Conservation (phyloP, 164 flowering plant genomes). For the Amborella trichopoda region DNA sequence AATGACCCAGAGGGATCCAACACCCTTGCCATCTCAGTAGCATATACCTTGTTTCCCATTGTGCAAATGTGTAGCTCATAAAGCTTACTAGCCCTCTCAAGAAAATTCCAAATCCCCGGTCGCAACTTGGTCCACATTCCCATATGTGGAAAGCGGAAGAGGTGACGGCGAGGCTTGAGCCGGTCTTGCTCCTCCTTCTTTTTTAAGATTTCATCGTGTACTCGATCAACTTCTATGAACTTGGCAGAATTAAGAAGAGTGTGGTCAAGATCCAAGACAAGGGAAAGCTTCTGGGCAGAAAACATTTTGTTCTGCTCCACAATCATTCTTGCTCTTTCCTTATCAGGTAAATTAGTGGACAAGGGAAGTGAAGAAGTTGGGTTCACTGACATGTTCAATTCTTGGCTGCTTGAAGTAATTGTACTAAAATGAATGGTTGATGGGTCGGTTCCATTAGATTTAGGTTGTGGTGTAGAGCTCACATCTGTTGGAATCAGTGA, state of each 20-base stretch:
- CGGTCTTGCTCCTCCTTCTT: conserved; percentile 89
- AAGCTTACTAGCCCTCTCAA: conserved; percentile 93
- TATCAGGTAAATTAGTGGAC: too few relatives aligned
- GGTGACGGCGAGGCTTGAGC: conserved; percentile 66
- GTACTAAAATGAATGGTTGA: too few relatives aligned
- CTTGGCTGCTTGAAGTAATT: too few relatives aligned
- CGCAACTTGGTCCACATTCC: conserved; percentile 96
- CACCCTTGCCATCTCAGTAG: conserved; percentile 92
- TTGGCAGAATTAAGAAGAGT: conserved; percentile 97
- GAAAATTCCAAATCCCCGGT: conserved; percentile 90
- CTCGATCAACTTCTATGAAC: conserved; percentile 76
- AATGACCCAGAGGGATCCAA: conserved; percentile 80
- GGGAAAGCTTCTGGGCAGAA: conserved; percentile 73
- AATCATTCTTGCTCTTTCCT: conserved; percentile 77
- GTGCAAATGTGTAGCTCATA: conserved; percentile 93
- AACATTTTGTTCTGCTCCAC: conserved; percentile 92
- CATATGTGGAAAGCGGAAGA: conserved; percentile 79
- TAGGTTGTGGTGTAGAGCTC: too few relatives aligned
- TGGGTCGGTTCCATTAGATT: too few relatives aligned
- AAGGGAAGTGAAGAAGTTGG: too few relatives aligned
- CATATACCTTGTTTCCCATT: conserved; percentile 91
- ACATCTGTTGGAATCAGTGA: too few relatives aligned
- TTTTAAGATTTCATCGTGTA: conserved; percentile 67
- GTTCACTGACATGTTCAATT: too few relatives aligned
- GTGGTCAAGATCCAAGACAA: conserved; percentile 94